Evolutionary conservation across 2,329 filamentous ascomycete species (phyloP), one percentile per base, ranked within the genome.

Genomic region (Alternaria sp.): DNA sequence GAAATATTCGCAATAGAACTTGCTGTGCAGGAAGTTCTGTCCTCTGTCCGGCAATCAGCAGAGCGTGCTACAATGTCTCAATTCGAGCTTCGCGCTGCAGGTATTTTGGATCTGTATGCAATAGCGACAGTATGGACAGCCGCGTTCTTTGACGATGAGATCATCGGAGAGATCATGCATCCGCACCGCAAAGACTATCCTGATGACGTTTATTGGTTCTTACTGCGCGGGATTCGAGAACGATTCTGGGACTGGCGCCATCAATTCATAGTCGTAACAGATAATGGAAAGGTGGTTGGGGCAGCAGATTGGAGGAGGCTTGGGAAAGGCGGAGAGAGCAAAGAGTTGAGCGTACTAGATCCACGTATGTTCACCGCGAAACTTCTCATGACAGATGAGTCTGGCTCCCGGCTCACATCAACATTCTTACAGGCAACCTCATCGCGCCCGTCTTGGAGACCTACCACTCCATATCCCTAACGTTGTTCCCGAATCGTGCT

Each of bases 151-250:
- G 66, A 76, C 39, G 75, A 77, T 56, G 71, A 75, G 34, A 66
- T 76, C 28, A 71, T 77, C 9, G 74, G 75, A 12, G 53, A 67
- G 3, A 54, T 76, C 7, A 75, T 77, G 73, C 75, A 77, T 61
- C 75, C 74, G 1, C 36, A 72, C 32, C 68, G 75, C 5, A 49
- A 72, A 3, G 12, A 71, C 11, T 66, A 71, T 28, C 75, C 75
- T 0, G 63, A 72, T 4, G 69, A 75, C 30, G 63, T 75, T 1
- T 72, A 74, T 51, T 76, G 68, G 62, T 77, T 73, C 24, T 39
- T 74, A 34, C 57, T 74, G 1, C 59, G 69, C 3, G 73, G 71
- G 2, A 51, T 73, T 1, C 53, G 71, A 5, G 69, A 75, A 51
- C 57, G 71, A 6, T 74, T 70, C 24, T 75, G 70, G 68, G 66